phyloP scores from a whole-genome alignment of 805 yeast genomes.

The Zygosaccharomyces bisporus region DNA sequence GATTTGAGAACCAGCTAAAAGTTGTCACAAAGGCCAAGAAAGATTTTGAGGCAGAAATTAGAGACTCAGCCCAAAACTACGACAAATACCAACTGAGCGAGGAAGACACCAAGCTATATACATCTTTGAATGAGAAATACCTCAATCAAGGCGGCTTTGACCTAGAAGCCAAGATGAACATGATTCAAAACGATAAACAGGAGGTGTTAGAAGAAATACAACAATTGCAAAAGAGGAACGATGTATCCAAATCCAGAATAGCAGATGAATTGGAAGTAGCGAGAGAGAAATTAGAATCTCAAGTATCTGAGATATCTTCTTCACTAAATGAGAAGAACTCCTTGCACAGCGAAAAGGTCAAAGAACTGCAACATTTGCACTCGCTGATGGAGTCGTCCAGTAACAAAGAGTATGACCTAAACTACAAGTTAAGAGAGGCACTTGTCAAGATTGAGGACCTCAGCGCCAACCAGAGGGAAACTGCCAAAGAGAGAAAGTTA shows the following conservation, averaged over 20 bases:
- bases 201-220: slow-evolving; percentile 41
- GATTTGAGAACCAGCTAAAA: slow-evolving; percentile 46
- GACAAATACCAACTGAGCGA: slow-evolving; percentile 41
- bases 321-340: slow-evolving; percentile 40
- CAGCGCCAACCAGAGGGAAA: slow-evolving; percentile 71
- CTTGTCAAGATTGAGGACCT: slow-evolving; percentile 63
- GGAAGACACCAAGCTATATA: slow-evolving; percentile 56
- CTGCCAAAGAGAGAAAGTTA: slow-evolving; percentile 61
- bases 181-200: slow-evolving; percentile 43
- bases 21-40: slow-evolving; percentile 42
- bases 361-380: slow-evolving; percentile 41
- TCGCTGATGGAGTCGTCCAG: slow-evolving; percentile 38
- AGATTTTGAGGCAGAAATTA: slow-evolving; percentile 38
- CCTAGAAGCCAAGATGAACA: slow-evolving; percentile 48
- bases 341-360: slow-evolving; percentile 20
- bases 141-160: slow-evolving; percentile 54
- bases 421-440: slow-evolving; percentile 57
- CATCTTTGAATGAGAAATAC: slow-evolving; percentile 51
- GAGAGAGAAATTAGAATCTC: slow-evolving; percentile 32
- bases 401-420: slow-evolving; percentile 56
- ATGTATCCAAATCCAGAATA: slow-evolving; percentile 37
- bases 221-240: slow-evolving; percentile 37
- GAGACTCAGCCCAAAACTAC: slow-evolving; percentile 24
- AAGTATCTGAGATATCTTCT: slow-evolving; percentile 34
- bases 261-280: slow-evolving; percentile 35